A percentile compares a stretch with the other conserved stretches of the same genome.
Evolutionary conservation across 257 asterid species (phyloP).

Genomic region (Henckelia pumila): DNA sequence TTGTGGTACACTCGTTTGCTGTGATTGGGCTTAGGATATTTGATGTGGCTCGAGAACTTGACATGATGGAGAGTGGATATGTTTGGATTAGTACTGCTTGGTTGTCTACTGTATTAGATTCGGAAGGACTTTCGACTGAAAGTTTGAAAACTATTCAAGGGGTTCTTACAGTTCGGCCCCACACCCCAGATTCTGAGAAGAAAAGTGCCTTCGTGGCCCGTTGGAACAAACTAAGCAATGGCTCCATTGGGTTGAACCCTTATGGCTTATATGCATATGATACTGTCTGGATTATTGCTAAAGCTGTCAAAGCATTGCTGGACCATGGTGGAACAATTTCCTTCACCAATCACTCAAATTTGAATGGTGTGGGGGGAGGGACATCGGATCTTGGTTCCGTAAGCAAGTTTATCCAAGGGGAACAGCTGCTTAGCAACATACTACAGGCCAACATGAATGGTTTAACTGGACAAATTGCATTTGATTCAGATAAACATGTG

Average conservation of each 20-base stretch:
- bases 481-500: conserved; percentile 43
- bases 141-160: conserved; percentile 53
- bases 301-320: conserved; percentile 53
- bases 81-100: conserved; percentile 86
- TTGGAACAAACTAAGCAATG: conserved; percentile 61
- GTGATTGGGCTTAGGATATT: conserved; percentile 50
- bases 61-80: conserved; percentile 69
- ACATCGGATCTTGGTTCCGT: conserved; percentile 52
- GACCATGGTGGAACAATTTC: conserved; percentile 56
- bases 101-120: conserved; percentile 72
- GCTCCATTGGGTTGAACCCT: conserved; percentile 55
- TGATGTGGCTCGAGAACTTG: conserved; percentile 52
- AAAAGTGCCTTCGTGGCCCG: conserved; percentile 50
- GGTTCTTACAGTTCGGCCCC: conserved; percentile 59
- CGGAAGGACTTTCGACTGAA: conserved; percentile 32
- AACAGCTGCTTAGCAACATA: conserved; percentile 44
- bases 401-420: conserved; percentile 67
- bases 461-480: conserved; percentile 54
- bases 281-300: conserved; percentile 72
- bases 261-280: conserved; percentile 76
- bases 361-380: conserved; percentile 38
- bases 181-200: conserved; percentile 53
- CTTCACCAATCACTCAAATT: conserved; percentile 48
- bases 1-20: conserved; percentile 54
- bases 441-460: conserved; percentile 60